Percentiles rank a stretch among this genome's conserved stretches.
These are phyloP conservation scores for Nymphaea colorata DNA, from an alignment of 164 flowering plant genomes.

Conservation along the genomic window DNA sequence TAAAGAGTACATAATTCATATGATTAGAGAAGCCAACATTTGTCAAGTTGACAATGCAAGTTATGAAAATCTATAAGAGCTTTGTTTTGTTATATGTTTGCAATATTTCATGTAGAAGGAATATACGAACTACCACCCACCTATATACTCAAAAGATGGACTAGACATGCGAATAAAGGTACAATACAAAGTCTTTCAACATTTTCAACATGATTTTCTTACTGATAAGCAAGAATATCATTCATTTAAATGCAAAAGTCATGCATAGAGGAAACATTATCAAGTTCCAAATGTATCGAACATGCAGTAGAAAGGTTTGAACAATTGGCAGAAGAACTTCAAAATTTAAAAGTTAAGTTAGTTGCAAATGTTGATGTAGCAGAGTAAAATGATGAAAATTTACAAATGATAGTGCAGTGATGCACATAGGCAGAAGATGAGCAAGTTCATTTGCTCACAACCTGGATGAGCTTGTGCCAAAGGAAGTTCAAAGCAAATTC, in stretches of 20 bases:
- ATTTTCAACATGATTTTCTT: background rate
- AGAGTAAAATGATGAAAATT: no score
- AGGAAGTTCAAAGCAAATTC: no score
- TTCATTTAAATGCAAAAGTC: background rate
- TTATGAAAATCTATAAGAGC: background rate
- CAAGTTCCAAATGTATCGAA: no score
- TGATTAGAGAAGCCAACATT: background rate
- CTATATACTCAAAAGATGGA: constrained; percentile 1
- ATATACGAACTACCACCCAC: background rate
- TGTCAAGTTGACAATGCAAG: background rate
- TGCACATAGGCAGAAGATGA: no score
- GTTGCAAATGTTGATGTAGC: no score
- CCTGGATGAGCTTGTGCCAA: no score
- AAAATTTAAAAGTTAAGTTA: no score
- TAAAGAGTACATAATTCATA: background rate
- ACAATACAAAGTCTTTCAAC: background rate
- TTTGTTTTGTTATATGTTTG: background rate
- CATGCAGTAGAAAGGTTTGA: no score
- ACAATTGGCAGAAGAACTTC: no score
- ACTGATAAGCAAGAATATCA: background rate
- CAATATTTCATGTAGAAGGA: background rate
- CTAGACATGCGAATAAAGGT: background rate
- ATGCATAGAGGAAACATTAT: background rate
- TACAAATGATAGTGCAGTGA: no score
- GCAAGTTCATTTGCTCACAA: no score